Percentiles rank a stretch among this genome's conserved stretches.
Evolutionary conservation across 169 alveolate species (phyloP).

Genomic region (Amoebophrya sp.): DNA sequence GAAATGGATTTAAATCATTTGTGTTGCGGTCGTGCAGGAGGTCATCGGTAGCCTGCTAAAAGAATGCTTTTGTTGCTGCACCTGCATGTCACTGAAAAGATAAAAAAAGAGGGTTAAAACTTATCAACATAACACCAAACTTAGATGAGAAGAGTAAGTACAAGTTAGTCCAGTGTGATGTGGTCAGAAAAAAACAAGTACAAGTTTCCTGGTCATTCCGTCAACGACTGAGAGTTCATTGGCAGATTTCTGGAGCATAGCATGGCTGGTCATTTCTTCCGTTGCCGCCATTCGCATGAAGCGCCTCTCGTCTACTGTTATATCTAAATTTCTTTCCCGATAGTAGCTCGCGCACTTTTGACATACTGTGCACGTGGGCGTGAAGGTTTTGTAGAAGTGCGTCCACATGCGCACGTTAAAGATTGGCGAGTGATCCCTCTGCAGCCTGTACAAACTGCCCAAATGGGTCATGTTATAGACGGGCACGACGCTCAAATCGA

Average conservation of each 20-base stretch:
- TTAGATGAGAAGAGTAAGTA: not conserved
- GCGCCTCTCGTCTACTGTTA: conserved; percentile 47
- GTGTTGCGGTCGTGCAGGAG: not conserved
- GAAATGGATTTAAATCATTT: not conserved
- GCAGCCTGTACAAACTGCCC: not conserved
- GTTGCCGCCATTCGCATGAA: conserved; percentile 37
- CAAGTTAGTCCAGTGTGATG: not conserved
- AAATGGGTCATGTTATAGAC: not conserved
- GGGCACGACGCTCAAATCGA: not conserved
- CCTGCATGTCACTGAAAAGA: conserved; percentile 42
- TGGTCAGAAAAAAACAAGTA: not conserved
- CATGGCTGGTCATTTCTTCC: not conserved
- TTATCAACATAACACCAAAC: not conserved
- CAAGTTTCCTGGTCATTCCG: not conserved
- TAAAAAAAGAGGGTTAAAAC: conserved; percentile 37
- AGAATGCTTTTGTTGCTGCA: not conserved
- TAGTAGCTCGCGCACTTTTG: conserved; percentile 34
- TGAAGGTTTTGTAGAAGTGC: conserved; percentile 49
- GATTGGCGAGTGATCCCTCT: conserved; percentile 40
- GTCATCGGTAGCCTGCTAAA: not conserved
- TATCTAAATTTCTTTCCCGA: conserved; percentile 45
- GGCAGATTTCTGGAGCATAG: not conserved
- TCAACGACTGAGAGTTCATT: not conserved
- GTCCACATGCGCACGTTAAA: conserved; percentile 49
- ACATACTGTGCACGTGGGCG: conserved; percentile 49